Conservation (phyloP, 768 basidiomycete genomes). For the Amanita rubescens region DNA sequence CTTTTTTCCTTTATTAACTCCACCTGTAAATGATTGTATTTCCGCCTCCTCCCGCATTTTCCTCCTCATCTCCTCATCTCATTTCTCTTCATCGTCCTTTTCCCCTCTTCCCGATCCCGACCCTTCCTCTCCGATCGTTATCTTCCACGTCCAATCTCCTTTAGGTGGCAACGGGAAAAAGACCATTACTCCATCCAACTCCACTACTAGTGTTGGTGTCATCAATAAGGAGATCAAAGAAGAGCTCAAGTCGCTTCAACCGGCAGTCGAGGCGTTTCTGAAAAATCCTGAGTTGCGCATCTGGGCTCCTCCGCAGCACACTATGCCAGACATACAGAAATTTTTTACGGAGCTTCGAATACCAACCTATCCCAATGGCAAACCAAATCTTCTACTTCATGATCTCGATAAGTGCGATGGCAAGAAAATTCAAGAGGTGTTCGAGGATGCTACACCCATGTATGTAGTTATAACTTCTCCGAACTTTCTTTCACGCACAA, state of each 20-base stretch:
- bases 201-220: too few species aligned
- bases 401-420: slow-evolving; percentile 11
- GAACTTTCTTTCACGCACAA: slow-evolving; percentile 4
- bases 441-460: slow-evolving; percentile 4
- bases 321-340: slow-evolving; percentile 3
- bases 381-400: slow-evolving; percentile 14
- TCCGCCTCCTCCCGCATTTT: neutral
- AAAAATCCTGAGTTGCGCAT: too few species aligned
- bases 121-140: neutral
- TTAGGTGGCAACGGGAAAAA: too few species aligned
- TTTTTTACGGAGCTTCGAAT: slow-evolving; percentile 12
- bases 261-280: too few species aligned
- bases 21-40: neutral
- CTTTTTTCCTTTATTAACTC: neutral
- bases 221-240: too few species aligned
- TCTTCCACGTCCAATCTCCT: neutral
- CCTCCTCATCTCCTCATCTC: too few species aligned
- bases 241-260: too few species aligned
- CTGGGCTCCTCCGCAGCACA: slow-evolving; percentile 6
- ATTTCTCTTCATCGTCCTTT: neutral
- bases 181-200: too few species aligned
- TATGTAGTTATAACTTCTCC: slow-evolving; percentile 10
- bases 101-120: neutral
- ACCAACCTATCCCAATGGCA: slow-evolving; percentile 12
- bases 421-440: slow-evolving; percentile 6